Evolutionary conservation across 2,329 filamentous ascomycete species (phyloP), one percentile per base, ranked within the genome.

Genomic region (Hymenoscyphus linearis): DNA sequence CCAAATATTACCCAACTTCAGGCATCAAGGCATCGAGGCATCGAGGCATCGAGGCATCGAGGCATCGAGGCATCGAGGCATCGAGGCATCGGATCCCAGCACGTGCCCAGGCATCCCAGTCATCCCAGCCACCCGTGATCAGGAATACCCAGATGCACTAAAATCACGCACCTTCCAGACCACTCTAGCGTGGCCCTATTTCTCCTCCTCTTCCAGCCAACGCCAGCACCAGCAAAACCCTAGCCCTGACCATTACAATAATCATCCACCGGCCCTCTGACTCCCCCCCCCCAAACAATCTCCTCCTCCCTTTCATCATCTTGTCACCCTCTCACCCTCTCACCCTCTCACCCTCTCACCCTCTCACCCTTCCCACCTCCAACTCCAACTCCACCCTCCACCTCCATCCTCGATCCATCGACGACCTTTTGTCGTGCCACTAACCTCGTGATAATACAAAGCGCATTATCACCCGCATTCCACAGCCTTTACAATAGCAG

Each of bases 361-460:
- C 37, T 34, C 27, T 22, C 22, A 55, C 27, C 36, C 31, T 22
- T 31, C 31, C 31, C n/a, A n/a, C 26, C 14, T 35, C 10, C 9
- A 26, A 10, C 35, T 31, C 7, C 7, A 31, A 7, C 25, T 34
- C 12, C 18, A 52, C 16, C 31, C 4, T 25, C 47, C 18, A 16
- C 31, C 31, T 31, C 31, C 31, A 31, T 9, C 5, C 2, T n/a
- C n/a, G n/a, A 31, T 31, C 36, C 22, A 9, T 47, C 55, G 25
- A 53, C 44, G 60, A 59, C 34, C 60, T 44, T n/a, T 53, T 55
- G 61, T 65, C 65, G 62, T 61, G 34, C 58, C 62, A 70, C 68
- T 71, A 71, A 31, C 57, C 55, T 60, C 57, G 61, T 58, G 63
- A 60, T 58, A 31, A 55, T 54, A 60, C 55, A 62, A 66, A 52